Conservation (phyloP, 768 basidiomycete species). For the Lactarius tabidus region DNA sequence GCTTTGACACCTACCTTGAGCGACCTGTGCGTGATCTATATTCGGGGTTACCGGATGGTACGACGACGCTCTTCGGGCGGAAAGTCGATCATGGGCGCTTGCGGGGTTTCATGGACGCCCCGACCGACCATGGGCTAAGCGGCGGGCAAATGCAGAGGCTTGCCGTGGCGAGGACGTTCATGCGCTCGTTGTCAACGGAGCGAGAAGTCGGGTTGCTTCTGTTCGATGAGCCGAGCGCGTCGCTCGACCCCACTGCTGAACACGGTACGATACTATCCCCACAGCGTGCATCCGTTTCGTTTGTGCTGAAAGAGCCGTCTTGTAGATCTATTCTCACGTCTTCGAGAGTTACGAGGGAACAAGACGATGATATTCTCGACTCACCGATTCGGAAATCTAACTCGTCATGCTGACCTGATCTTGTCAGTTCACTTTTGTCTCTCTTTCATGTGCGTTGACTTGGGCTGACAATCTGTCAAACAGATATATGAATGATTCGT, state of each 20-base stretch:
- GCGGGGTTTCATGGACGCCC: not conserved
- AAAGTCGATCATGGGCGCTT: constrained; percentile 34
- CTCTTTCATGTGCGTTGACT: not conserved
- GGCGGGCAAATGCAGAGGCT: constrained; percentile 77
- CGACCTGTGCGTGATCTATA: constrained; percentile 66
- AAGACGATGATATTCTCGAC: constrained; percentile 85
- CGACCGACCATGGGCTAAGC: constrained; percentile 37
- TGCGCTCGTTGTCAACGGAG: constrained; percentile 51
- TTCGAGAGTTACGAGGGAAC: constrained; percentile 61
- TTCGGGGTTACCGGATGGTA: constrained; percentile 61
- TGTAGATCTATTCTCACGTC: constrained; percentile 63
- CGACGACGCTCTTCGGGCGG: constrained; percentile 58
- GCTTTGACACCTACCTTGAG: constrained; percentile 68
- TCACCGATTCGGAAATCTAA: constrained; percentile 66
- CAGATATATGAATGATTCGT: constrained; percentile 68
- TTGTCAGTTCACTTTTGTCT: constrained; percentile 8
- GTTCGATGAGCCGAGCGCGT: constrained; percentile 72
- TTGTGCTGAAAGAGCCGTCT: not conserved
- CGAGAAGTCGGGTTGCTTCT: constrained; percentile 55
- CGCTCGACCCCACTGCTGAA: constrained; percentile 71
- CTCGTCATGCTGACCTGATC: constrained; percentile 44
- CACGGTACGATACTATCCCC: constrained; percentile 45
- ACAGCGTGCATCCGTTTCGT: not conserved
- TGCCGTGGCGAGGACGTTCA: constrained; percentile 71
- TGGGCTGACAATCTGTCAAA: not conserved